Conservation (phyloP, 1,284 basidiomycete genomes). For the Thelephora terrestris region DNA sequence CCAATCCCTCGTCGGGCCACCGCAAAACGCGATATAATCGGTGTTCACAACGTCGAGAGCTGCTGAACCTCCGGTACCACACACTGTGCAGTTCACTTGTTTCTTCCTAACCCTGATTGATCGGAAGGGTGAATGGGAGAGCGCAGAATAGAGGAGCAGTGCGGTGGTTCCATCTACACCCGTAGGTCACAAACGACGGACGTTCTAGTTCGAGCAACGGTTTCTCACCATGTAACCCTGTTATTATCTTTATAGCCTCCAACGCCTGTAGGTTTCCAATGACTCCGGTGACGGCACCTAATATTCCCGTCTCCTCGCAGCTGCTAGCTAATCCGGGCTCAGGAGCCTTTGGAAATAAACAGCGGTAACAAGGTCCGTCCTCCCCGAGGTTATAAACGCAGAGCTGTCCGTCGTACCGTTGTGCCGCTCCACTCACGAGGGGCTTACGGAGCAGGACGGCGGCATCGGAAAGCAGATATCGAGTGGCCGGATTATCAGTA, state of each 20-base stretch:
- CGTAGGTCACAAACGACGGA: neutral
- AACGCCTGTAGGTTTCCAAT: slow-evolving; percentile 89
- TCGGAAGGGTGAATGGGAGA: slow-evolving; percentile 67
- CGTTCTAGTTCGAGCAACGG: neutral
- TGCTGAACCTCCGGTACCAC: slow-evolving; percentile 38
- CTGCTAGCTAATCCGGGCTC: slow-evolving; percentile 54
- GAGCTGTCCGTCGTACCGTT: slow-evolving; percentile 87
- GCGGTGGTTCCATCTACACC: slow-evolving; percentile 45
- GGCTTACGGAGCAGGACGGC: slow-evolving; percentile 69
- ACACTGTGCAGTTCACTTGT: slow-evolving; percentile 52
- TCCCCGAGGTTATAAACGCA: slow-evolving; percentile 64
- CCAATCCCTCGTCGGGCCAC: slow-evolving; percentile 57
- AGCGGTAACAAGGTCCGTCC: slow-evolving; percentile 87
- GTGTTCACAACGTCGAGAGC: slow-evolving; percentile 38
- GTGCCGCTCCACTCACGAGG: slow-evolving; percentile 89
- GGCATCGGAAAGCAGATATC: slow-evolving; percentile 91
- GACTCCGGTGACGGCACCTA: slow-evolving; percentile 85
- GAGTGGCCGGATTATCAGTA: slow-evolving; percentile 87
- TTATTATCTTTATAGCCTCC: slow-evolving; percentile 79
- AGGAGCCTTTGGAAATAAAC: slow-evolving; percentile 78
- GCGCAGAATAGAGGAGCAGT: slow-evolving; percentile 65
- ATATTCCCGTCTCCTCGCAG: slow-evolving; percentile 87
- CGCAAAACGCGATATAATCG: slow-evolving; percentile 77
- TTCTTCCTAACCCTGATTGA: slow-evolving; percentile 70
- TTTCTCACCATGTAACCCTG: slow-evolving; percentile 60